Percentiles rank a stretch among this genome's conserved stretches.
Conservation (phyloP, 2,329 filamentous ascomycete species). For the Xylariaceae sp. region DNA sequence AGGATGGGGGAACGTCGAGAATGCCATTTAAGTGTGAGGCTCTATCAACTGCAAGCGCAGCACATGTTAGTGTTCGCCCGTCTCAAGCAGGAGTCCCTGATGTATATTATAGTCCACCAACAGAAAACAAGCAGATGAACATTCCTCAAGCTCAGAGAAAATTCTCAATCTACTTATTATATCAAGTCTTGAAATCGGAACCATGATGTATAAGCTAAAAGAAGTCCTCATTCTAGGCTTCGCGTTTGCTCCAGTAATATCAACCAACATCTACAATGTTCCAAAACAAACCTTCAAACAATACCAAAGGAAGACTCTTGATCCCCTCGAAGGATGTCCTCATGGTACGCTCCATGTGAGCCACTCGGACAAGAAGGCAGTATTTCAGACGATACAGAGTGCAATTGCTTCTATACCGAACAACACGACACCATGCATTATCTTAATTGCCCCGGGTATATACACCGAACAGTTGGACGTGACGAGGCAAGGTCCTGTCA, state of each 20-base stretch:
- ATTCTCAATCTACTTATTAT: background rate
- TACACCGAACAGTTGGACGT: constrained; percentile 69
- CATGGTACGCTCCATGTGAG: constrained; percentile 46
- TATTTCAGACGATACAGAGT: constrained; percentile 44
- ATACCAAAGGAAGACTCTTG: constrained; percentile 38
- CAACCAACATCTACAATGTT: background rate
- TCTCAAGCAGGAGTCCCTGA: background rate
- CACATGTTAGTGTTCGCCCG: background rate
- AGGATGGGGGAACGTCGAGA: too few relatives aligned
- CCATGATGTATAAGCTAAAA: constrained; percentile 9
- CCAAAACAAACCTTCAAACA: constrained; percentile 35
- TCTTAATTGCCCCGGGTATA: constrained; percentile 61
- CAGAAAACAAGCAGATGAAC: too few relatives aligned
- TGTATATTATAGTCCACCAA: background rate
- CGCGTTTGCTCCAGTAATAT: background rate
- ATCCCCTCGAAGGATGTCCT: constrained; percentile 44
- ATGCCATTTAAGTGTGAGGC: background rate
- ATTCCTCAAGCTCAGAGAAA: background rate
- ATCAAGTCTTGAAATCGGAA: background rate
- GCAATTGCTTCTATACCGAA: constrained; percentile 45
- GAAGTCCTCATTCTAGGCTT: constrained; percentile 5
- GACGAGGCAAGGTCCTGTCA: constrained; percentile 62
- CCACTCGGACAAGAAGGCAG: constrained; percentile 37
- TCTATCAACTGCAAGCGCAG: background rate
- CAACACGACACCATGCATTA: constrained; percentile 50